Percentiles rank a stretch among this genome's conserved stretches.
Evolutionary conservation across 2,329 filamentous ascomycete genomes (phyloP).

Genomic region (Ascocoryne sarcoides): DNA sequence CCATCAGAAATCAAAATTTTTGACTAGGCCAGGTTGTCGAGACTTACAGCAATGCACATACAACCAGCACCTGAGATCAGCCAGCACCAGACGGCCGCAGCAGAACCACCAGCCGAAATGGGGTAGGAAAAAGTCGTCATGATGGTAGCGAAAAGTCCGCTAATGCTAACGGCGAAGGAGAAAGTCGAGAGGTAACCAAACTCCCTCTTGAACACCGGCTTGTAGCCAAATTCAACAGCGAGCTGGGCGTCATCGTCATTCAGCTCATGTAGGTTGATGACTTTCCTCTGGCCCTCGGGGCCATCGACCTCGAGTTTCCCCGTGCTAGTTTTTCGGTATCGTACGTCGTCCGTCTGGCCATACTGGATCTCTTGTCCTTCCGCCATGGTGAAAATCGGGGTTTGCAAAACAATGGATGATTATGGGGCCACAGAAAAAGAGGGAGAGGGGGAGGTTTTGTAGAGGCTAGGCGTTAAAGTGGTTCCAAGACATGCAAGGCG

Average conservation of each 20-base stretch:
- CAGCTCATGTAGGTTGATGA: slow-evolving; percentile 18
- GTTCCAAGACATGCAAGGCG: no score
- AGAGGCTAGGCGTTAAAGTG: no score
- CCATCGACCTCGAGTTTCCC: slow-evolving; percentile 15
- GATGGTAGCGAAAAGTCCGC: slow-evolving; percentile 45
- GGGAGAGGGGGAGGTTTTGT: no score
- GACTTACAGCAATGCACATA: slow-evolving; percentile 40
- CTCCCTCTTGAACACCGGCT: slow-evolving; percentile 48
- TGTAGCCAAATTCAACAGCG: slow-evolving; percentile 27
- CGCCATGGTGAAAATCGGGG: not conserved
- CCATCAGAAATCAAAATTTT: not conserved
- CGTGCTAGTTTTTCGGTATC: slow-evolving; percentile 14
- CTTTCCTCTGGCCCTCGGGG: slow-evolving; percentile 13
- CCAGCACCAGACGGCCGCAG: slow-evolving; percentile 50
- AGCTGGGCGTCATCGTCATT: slow-evolving; percentile 26
- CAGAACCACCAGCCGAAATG: slow-evolving; percentile 42
- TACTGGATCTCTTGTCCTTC: slow-evolving; percentile 1
- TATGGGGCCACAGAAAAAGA: no score
- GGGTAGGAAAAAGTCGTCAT: slow-evolving; percentile 48
- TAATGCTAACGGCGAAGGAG: slow-evolving; percentile 50
- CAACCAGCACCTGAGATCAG: slow-evolving; percentile 46
- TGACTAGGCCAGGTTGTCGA: not conserved
- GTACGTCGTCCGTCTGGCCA: slow-evolving; percentile 3
- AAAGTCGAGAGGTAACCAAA: slow-evolving; percentile 50
- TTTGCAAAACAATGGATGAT: no score